A percentile compares a stretch with the other conserved stretches of the same genome.
Conservation (phyloP, 2,329 filamentous ascomycete genomes). For the Fusarium luffae region DNA sequence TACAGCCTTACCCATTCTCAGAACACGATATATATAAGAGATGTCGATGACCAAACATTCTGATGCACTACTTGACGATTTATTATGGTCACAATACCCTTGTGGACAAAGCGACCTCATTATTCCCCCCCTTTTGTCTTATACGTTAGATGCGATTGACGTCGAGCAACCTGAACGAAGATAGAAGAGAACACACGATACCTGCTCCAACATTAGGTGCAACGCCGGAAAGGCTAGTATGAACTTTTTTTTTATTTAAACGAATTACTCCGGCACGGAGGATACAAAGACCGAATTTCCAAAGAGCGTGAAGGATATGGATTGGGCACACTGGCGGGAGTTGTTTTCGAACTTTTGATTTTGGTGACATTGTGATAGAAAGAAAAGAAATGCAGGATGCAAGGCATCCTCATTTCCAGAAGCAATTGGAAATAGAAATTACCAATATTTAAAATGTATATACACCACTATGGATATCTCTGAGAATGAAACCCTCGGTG, state of each 20-base stretch:
- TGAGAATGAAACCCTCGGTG: neutral
- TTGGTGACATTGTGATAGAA: constrained; percentile 26
- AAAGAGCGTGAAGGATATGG: constrained; percentile 8
- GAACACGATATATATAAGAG: constrained; percentile 14
- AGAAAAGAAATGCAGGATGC: constrained; percentile 21
- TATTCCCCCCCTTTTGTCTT: constrained; percentile 16
- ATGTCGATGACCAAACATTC: constrained; percentile 16
- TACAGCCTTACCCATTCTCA: neutral
- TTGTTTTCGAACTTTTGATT: constrained; percentile 24
- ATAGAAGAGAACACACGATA: constrained; percentile 31
- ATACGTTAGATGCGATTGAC: constrained; percentile 35
- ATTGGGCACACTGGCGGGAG: constrained; percentile 23
- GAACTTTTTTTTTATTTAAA: neutral
- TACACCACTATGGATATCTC: neutral
- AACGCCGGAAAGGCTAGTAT: constrained; percentile 12
- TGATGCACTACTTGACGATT: constrained; percentile 17
- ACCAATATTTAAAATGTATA: constrained; percentile 21
- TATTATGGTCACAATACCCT: constrained; percentile 42
- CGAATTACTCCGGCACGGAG: constrained; percentile 12
- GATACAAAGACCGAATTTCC: constrained; percentile 17
- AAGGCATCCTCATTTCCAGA: constrained; percentile 12
- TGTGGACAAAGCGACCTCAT: constrained; percentile 33
- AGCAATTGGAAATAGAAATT: constrained; percentile 25
- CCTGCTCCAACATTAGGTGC: constrained; percentile 12
- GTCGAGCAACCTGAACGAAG: constrained; percentile 20